phyloP scores from a whole-genome alignment of 306 rosid species.

The Hylodesmum podocarpum region DNA sequence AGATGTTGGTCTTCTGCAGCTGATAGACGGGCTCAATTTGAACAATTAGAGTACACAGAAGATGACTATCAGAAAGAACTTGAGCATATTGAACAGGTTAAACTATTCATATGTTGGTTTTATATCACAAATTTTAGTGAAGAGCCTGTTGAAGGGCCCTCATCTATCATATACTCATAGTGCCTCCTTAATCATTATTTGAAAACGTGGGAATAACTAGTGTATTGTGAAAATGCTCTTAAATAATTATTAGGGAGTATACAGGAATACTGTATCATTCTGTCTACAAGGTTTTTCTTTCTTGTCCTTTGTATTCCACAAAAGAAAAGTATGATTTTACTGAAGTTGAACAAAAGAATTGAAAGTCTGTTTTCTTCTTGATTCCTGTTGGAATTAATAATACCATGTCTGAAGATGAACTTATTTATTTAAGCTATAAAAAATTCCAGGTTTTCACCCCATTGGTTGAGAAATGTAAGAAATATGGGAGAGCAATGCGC shows the following conservation, averaged over 20 bases:
- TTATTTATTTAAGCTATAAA: slow-evolving; percentile 13
- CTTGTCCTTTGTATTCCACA: neutral
- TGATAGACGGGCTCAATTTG: slow-evolving; percentile 99
- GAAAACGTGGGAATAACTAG: neutral
- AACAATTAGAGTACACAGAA: slow-evolving; percentile 79
- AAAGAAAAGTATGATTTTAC: neutral
- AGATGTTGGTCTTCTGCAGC: slow-evolving; percentile 55
- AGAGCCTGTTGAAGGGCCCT: neutral
- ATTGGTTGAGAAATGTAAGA: slow-evolving; percentile 95
- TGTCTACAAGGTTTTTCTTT: neutral
- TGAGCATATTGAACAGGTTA: slow-evolving; percentile 95
- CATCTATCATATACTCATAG: neutral
- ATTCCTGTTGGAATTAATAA: neutral
- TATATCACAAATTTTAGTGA: neutral
- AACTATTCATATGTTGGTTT: neutral
- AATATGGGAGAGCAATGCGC: slow-evolving; percentile 98
- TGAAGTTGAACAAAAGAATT: neutral
- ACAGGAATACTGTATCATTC: neutral
- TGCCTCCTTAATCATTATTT: neutral
- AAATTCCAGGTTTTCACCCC: slow-evolving; percentile 79
- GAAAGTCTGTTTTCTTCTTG: neutral
- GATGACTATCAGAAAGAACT: slow-evolving; percentile 96
- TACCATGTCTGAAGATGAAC: neutral
- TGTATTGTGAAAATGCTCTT: neutral
- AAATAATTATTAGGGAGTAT: neutral